A percentile compares a stretch with the other conserved stretches of the same genome.
These are phyloP conservation scores for Przewalskia tangutica DNA, from an alignment of 257 asterid genomes.

Conservation along the genomic window DNA sequence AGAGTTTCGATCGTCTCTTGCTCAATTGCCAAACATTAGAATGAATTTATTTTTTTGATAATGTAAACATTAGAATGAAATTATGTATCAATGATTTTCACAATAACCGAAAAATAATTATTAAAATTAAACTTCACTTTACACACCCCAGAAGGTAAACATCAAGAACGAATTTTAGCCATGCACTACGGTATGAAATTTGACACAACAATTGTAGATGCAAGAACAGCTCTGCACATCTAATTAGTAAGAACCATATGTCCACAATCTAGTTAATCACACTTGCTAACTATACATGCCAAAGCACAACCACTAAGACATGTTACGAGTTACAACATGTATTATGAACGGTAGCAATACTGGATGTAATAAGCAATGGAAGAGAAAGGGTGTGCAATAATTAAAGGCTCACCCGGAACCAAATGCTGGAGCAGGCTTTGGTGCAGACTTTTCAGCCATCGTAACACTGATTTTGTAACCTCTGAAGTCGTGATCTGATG, in stretches of 20 bases:
- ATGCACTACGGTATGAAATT: neutral
- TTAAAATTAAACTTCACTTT: neutral
- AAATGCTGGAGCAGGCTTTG: constrained; percentile 59
- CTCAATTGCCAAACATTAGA: neutral
- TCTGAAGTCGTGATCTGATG: constrained; percentile 67
- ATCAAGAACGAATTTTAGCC: neutral
- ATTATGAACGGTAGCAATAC: neutral
- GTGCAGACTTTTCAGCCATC: constrained; percentile 98
- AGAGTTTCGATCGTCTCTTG: neutral
- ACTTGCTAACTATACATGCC: neutral
- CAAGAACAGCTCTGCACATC: neutral
- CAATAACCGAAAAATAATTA: neutral
- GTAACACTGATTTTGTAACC: constrained; percentile 74
- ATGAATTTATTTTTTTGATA: neutral
- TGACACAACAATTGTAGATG: neutral
- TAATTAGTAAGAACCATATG: neutral
- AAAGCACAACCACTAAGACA: neutral
- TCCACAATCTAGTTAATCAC: neutral
- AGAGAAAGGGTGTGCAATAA: neutral
- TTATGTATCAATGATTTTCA: neutral
- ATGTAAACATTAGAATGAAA: too few species aligned
- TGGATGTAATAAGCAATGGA: neutral
- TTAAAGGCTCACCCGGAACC: constrained; percentile 59
- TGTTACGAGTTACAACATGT: neutral
- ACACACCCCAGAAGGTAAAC: neutral